Base-by-base conservation (phyloP, 192 early-diverging fungal genomes). In the Coemansia erecta region DNA sequence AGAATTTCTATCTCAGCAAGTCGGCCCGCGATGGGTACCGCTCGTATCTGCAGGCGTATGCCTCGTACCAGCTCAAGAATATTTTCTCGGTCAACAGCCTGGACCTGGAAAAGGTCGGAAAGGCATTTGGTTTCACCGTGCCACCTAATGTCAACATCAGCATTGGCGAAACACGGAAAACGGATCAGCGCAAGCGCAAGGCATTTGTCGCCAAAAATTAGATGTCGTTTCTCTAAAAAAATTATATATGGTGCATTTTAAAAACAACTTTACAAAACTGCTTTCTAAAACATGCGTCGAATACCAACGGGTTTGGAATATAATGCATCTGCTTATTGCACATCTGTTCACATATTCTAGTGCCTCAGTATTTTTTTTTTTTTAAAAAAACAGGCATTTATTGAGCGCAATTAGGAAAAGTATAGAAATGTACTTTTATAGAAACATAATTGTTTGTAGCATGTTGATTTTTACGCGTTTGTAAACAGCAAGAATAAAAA, bases 1-100 rank as follows among this genome's bases (percentile, higher is more conserved):
- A 95, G 82, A 99, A 99, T 80, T 97, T 93, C 67, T 99, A 98
- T 72, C 83, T 99, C 18, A 91, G 97, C 84, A 86, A 93, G 65
- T 94, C 92, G 14, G 97, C 95, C 13, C 87, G 89, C 63, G 95
- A 98, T 72, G 97, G 95, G 10, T 99, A 91, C 77, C 88, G 95
- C 61, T 94, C 93, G 57, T 98, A 98, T 66, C 71, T 99, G 28
- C 92, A 92, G 76, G 89, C 94, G 22, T 99, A 99, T 61, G 91
- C 95, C 13, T 94, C 92, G 22, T 95, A 94, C 66, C 89, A 89
- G 60, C 89, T 94, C 33, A 99, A 99, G 80, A 89, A 94, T 53
- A 95, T 95, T 42, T 99, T 98, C 77, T 85, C 95, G 64, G 89
- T 99, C 58, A 89, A 92, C 64, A 75, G 80, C 44, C 81, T 99